Percentiles rank a stretch among this genome's conserved stretches.
Conservation (phyloP, 1,284 basidiomycete species). For the Cutaneotrichosporon sp. region DNA sequence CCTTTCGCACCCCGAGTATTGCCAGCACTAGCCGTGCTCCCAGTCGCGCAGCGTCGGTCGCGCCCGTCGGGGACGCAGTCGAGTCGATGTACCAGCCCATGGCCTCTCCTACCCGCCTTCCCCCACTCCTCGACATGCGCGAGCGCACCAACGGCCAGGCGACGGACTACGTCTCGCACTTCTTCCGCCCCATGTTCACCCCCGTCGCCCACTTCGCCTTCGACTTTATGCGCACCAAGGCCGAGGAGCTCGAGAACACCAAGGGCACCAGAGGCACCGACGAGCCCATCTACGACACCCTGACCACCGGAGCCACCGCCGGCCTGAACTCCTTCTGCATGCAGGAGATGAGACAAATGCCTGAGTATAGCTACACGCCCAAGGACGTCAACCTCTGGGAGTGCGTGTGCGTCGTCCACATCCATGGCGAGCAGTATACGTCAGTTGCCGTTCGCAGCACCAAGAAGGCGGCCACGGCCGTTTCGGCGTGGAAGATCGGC, state of each 20-base stretch:
- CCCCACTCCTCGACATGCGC: neutral
- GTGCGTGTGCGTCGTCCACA: neutral
- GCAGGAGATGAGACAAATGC: slow-evolving; percentile 9
- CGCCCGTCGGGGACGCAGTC: neutral
- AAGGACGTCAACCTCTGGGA: slow-evolving; percentile 10
- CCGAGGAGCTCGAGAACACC: neutral
- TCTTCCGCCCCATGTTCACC: slow-evolving; percentile 42
- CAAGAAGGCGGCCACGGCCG: slow-evolving; percentile 35
- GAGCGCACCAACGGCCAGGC: slow-evolving; percentile 35
- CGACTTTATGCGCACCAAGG: slow-evolving; percentile 19
- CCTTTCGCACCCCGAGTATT: neutral
- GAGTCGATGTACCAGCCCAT: slow-evolving; percentile 6
- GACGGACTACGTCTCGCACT: slow-evolving; percentile 33
- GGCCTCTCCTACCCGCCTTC: neutral
- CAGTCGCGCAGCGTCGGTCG: slow-evolving; percentile 3
- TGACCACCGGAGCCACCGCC: slow-evolving; percentile 7
- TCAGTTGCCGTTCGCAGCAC: slow-evolving; percentile 32
- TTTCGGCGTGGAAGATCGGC: slow-evolving; percentile 40
- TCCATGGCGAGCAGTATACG: slow-evolving; percentile 16
- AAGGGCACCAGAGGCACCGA: neutral
- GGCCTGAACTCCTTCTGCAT: slow-evolving; percentile 14
- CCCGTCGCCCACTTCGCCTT: slow-evolving; percentile 37
- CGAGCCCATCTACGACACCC: neutral
- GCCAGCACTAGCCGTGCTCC: neutral
- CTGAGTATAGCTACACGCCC: slow-evolving; percentile 7